Base-by-base conservation (phyloP, 2,329 filamentous ascomycete genomes). In the Colletotrichum sojae region DNA sequence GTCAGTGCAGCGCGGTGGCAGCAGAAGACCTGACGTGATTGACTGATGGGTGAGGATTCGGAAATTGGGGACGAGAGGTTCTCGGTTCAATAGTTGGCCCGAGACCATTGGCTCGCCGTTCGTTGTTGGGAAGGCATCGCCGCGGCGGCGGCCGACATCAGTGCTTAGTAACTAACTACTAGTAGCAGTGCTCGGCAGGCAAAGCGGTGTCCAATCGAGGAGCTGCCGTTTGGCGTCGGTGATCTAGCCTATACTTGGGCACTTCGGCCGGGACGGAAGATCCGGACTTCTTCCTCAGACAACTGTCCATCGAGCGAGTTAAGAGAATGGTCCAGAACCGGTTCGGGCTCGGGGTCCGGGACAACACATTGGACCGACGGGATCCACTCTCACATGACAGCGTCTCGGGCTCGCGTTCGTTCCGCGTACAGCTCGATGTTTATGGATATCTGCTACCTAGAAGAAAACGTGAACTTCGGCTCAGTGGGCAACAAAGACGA, bases 301-400 rank as follows among this genome's bases (percentile, higher is more conserved):
- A 22, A 51, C 31, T 22, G n/a, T 25, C 13, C 22, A 40, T n/a
- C 49, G 27, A 27, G 22, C 43, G n/a, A 25, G 27, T 53, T 25
- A 43, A 52, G 53, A 43, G 22, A 36, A 31, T 22, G 43, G 55
- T 20, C 43, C 40, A 43, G 43, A 6, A 36, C 31, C 62, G 1
- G 22, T 13, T 39, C 49, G 55, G 58, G 60, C 40, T 68, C 66
- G 66, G 66, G 40, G 60, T 45, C 66, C 66, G 62, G 66, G 52
- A 60, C 49, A 66, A 60, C 49, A 9, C n/a, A 69, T 60, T 69
- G 27, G 36, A 16, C 66, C 61, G 66, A 69, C 45, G 25, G 48
- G 12, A 4, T 27, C 66, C 66, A 69, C 66, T 66, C 49, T 60
- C 62, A 60, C 61, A 69, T 69, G 66, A 55, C 45, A 20, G 25